Evolutionary conservation across 2,329 filamentous ascomycete species (phyloP).

Genomic region (Venturia oleaginea): DNA sequence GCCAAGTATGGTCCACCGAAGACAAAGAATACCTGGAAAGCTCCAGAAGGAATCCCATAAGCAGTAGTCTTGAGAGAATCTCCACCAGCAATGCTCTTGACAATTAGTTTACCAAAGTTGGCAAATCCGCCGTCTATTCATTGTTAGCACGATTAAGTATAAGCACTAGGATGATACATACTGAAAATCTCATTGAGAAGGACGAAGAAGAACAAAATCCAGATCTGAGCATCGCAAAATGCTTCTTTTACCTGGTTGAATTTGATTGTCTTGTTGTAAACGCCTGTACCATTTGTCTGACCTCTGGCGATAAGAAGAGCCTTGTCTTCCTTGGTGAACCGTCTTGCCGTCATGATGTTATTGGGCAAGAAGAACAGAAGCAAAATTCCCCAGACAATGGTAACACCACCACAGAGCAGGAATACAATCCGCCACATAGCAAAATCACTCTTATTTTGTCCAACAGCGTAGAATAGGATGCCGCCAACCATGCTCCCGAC

Average conservation of each 20-base stretch:
- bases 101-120: slow-evolving; percentile 45
- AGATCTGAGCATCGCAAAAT: slow-evolving; percentile 35
- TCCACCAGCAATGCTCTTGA: slow-evolving; percentile 38
- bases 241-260: slow-evolving; percentile 41
- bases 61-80: slow-evolving; percentile 40
- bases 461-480: slow-evolving; percentile 31
- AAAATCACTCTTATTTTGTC: slow-evolving; percentile 31
- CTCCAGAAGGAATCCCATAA: slow-evolving; percentile 46
- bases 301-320: slow-evolving; percentile 33
- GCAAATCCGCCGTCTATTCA: not conserved
- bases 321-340: slow-evolving; percentile 36
- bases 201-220: slow-evolving; percentile 37
- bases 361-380: slow-evolving; percentile 35
- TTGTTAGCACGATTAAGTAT: not conserved
- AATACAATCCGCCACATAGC: slow-evolving; percentile 38
- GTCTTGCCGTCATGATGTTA: slow-evolving; percentile 33
- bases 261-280: slow-evolving; percentile 41
- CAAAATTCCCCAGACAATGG: slow-evolving; percentile 35
- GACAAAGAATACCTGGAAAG: slow-evolving; percentile 46
- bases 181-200: slow-evolving; percentile 46
- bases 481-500: slow-evolving; percentile 22
- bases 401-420: slow-evolving; percentile 37
- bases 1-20: slow-evolving; percentile 45
- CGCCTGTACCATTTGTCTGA: slow-evolving; percentile 32
- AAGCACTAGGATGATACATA: not conserved